A percentile compares a stretch with the other conserved stretches of the same genome.
These are phyloP conservation scores for Panellus pusillus DNA, from an alignment of 768 basidiomycete species.

Conservation along the genomic window DNA sequence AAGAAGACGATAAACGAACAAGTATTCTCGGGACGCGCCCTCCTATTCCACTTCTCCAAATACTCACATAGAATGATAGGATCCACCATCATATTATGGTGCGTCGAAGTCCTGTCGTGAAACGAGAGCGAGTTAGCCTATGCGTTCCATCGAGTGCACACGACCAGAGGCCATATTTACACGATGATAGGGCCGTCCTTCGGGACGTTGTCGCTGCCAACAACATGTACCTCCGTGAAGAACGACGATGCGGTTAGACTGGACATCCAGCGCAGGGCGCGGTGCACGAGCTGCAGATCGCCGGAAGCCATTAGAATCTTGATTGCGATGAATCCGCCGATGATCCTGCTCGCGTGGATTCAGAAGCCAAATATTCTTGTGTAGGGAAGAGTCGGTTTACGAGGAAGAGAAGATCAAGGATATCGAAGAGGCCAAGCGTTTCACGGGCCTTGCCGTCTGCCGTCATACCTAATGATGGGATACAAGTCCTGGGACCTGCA, in stretches of 20 bases:
- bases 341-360: too few relatives aligned
- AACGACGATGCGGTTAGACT: slow-evolving; percentile 78
- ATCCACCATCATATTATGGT: slow-evolving; percentile 96
- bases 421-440: too few relatives aligned
- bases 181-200: slow-evolving; percentile 87
- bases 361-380: neutral
- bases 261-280: slow-evolving; percentile 69
- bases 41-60: neutral
- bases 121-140: neutral
- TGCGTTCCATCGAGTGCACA: neutral
- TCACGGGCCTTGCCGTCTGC: too few relatives aligned
- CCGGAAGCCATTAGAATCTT: slow-evolving; percentile 15
- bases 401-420: too few relatives aligned
- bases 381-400: neutral
- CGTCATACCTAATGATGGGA: too few relatives aligned
- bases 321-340: neutral
- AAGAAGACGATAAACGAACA: slow-evolving; percentile 3
- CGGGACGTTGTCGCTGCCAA: slow-evolving; percentile 89
- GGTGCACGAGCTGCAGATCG: slow-evolving; percentile 57
- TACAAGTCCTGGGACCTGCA: too few relatives aligned
- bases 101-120: slow-evolving; percentile 67
- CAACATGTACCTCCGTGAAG: slow-evolving; percentile 84
- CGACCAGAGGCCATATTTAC: slow-evolving; percentile 48
- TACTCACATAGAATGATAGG: slow-evolving; percentile 76
- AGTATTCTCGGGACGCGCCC: too few relatives aligned